phyloP scores from a whole-genome alignment of 73 alveolate genomes.

The Tetrahymena borealis region DNA sequence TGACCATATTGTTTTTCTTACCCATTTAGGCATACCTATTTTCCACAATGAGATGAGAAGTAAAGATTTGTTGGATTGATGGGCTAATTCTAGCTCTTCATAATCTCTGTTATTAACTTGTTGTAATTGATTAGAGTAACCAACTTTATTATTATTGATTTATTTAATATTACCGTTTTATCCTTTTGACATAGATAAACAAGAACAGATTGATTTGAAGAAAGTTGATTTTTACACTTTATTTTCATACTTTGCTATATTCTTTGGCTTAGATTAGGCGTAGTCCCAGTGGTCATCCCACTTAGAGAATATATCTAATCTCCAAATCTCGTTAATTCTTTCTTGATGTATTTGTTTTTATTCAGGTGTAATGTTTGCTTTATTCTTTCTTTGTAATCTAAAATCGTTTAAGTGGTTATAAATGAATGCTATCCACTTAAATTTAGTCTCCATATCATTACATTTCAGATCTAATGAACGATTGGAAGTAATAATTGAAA shows the following conservation, averaged over 20 bases:
- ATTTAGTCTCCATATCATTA: conserved; percentile 40
- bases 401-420: conserved; percentile 40
- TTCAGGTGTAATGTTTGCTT: conserved; percentile 24
- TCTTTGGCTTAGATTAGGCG: conserved; percentile 7
- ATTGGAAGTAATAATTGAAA: conserved; percentile 47
- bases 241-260: conserved; percentile 16
- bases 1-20: conserved; percentile 84
- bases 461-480: conserved; percentile 55
- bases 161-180: not conserved
- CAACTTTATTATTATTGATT: not conserved
- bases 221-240: not conserved
- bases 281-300: conserved; percentile 42
- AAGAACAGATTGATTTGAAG: conserved; percentile 10
- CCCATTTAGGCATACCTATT: conserved; percentile 80
- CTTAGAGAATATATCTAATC: not conserved
- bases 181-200: conserved; percentile 4
- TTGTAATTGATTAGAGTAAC: not conserved
- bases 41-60: conserved; percentile 57
- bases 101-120: not conserved
- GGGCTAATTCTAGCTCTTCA: not conserved
- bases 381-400: conserved; percentile 21
- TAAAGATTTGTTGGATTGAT: conserved; percentile 6
- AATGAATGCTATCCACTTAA: conserved; percentile 45
- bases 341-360: conserved; percentile 22
- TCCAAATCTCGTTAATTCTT: conserved; percentile 7